Conservation (phyloP, 106 monocot species). For the Apostasia ramifera region DNA sequence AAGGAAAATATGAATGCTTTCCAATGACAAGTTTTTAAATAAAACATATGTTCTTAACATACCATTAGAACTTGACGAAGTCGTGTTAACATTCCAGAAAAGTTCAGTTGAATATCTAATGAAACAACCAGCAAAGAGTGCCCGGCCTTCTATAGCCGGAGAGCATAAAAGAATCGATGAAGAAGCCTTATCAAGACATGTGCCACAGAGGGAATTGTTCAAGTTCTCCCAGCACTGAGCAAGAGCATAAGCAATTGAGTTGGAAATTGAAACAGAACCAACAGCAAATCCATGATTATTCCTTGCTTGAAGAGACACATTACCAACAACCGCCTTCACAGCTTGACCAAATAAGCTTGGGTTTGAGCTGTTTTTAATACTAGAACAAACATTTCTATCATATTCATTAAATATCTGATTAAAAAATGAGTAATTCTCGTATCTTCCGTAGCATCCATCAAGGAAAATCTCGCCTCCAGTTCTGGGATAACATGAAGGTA, state of each 20-base stretch:
- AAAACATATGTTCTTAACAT: not conserved
- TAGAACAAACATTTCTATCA: conserved; percentile 14
- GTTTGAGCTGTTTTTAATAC: conserved; percentile 14
- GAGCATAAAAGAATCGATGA: conserved; percentile 29
- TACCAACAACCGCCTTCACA: conserved; percentile 22
- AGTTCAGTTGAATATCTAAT: conserved; percentile 40
- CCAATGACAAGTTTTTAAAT: no score
- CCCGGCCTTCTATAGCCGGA: conserved; percentile 39
- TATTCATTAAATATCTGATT: conserved; percentile 7
- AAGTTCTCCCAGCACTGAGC: conserved; percentile 60
- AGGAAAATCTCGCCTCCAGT: conserved; percentile 38
- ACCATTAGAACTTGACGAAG: conserved; percentile 29
- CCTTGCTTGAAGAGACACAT: conserved; percentile 29
- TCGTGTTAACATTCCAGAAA: conserved; percentile 43
- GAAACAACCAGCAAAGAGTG: conserved; percentile 50
- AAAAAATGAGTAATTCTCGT: conserved; percentile 56
- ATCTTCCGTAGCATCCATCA: conserved; percentile 61
- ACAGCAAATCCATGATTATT: conserved; percentile 31
- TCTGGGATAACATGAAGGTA: conserved; percentile 52
- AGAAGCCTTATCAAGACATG: conserved; percentile 37
- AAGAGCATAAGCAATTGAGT: conserved; percentile 31
- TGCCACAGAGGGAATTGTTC: conserved; percentile 19
- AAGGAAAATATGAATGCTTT: no score
- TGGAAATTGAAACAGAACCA: conserved; percentile 19
- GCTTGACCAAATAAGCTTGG: conserved; percentile 15